A percentile compares a stretch with the other conserved stretches of the same genome.
Evolutionary conservation across 352 stramenopile genomes (phyloP).

Genomic region (Bremia lactucae): DNA sequence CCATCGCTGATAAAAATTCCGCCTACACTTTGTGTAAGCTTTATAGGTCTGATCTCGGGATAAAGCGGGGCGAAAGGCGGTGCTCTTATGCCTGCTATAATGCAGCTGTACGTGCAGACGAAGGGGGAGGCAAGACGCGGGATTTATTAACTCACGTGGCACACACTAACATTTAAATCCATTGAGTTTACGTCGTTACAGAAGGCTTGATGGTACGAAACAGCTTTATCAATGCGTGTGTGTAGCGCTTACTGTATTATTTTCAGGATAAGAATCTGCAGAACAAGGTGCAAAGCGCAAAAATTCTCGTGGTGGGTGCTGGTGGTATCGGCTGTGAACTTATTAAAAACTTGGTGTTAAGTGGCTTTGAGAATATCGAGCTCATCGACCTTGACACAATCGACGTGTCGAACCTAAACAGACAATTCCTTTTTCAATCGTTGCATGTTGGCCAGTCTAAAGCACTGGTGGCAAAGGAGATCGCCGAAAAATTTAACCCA

Average conservation of each 20-base stretch:
- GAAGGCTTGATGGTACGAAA: not conserved
- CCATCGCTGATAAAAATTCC: constrained; percentile 18
- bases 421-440: constrained; percentile 98
- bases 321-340: constrained; percentile 99
- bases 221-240: not conserved
- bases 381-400: constrained; percentile 99
- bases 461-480: constrained; percentile 78
- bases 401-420: constrained; percentile 99
- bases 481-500: constrained; percentile 85
- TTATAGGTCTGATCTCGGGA: constrained; percentile 17
- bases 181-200: no score
- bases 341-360: constrained; percentile 98
- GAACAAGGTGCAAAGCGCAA: constrained; percentile 62
- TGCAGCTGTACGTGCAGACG: constrained; percentile 1
- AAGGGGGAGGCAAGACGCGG: not conserved
- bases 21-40: constrained; percentile 1
- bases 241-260: not conserved
- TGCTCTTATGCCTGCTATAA: no score
- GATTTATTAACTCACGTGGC: not conserved
- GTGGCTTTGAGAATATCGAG: constrained; percentile 88
- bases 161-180: no score
- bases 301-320: constrained; percentile 94
- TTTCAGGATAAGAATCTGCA: constrained; percentile 47
- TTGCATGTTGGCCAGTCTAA: constrained; percentile 97
- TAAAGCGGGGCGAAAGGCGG: constrained; percentile 6